Percentiles rank a stretch among this genome's conserved stretches.
Conservation (phyloP, 768 basidiomycete species). For the Rhodotorula diobovata region DNA sequence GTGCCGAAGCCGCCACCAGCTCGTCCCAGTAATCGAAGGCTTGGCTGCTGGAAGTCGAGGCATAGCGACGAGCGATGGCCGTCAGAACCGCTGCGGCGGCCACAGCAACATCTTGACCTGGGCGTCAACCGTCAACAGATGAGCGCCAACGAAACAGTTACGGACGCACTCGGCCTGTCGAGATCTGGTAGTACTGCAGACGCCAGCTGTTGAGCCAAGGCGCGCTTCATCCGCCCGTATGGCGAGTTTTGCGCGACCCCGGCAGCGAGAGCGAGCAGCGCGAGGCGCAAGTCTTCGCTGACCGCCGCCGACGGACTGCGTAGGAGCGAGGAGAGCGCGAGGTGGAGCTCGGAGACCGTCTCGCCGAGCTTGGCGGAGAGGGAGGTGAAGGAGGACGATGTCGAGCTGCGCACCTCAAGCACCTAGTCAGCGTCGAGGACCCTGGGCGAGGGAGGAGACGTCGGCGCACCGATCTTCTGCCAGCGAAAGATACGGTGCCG, state of each 20-base stretch:
- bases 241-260: conserved; percentile 20
- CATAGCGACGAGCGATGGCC: not conserved
- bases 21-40: not conserved
- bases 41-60: not conserved
- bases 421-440: not conserved
- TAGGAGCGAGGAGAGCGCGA: conserved; percentile 7
- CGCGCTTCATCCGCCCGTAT: conserved; percentile 21
- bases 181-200: not conserved
- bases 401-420: conserved; percentile 3
- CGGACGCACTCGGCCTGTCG: not conserved
- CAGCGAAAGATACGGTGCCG: conserved; percentile 22
- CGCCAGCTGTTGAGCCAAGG: conserved; percentile 8
- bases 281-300: not conserved
- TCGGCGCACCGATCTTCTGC: conserved; percentile 28
- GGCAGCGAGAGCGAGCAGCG: not conserved
- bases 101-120: not conserved
- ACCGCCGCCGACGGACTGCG: not conserved
- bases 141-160: fast-evolving
- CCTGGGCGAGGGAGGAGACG: too few species aligned
- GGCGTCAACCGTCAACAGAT: too few species aligned
- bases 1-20: not conserved
- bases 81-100: not conserved
- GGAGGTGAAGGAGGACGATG: conserved; percentile 34
- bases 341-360: conserved; percentile 26
- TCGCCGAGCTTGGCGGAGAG: conserved; percentile 31